Evolutionary conservation across 371 early-diverging fungal genomes (phyloP), one percentile per base, ranked within the genome.

Genomic region (Haplosporangium sp.): DNA sequence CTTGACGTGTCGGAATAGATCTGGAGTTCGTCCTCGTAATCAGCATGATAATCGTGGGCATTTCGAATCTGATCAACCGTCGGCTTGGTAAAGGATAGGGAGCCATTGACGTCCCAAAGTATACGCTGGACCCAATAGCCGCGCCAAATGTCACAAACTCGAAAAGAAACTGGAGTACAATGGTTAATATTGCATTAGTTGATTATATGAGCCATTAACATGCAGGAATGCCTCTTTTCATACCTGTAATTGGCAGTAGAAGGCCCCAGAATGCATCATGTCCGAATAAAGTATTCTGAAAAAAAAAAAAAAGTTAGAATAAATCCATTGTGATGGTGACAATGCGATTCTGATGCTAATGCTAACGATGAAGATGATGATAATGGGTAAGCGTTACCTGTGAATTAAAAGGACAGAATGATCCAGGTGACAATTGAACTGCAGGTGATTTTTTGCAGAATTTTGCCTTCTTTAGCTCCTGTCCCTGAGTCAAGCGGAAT

Each of bases 371-470:
- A 29, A 1, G 29, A 29, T 29, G 29, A 29, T 29, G 29, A 29
- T 29, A 4, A 29, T 29, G 29, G 21, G 21, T 21, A 36, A 54
- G 1, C 10, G 18, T n/a, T 58, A 58, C 58, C 45, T 58, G 58
- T 10, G 58, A 58, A 43, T 58, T 58, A 21, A 58, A 58, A 12
- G 58, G 58, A 43, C 58, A 58, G 58, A 58, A 58, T 6, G 58
- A 20, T 43, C 58, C 58, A 13, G 58, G 58, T 10, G 43, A 45
- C 5, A 58, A 45, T 14, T 43, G 42, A 29, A 58, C 21, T 18
- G 58, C 41, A 14, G 58, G 58, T 11, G 58, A 58, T 58, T 58
- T 58, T 43, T 58, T 58, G 58, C 58, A 58, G 45, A 58, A 58
- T 20, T 45, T 58, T 58, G 23, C 43, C 42, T 43, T 14, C 20